Evolutionary conservation across 345 rosid genomes (phyloP).

Genomic region (Pseudoturritis turrita): DNA sequence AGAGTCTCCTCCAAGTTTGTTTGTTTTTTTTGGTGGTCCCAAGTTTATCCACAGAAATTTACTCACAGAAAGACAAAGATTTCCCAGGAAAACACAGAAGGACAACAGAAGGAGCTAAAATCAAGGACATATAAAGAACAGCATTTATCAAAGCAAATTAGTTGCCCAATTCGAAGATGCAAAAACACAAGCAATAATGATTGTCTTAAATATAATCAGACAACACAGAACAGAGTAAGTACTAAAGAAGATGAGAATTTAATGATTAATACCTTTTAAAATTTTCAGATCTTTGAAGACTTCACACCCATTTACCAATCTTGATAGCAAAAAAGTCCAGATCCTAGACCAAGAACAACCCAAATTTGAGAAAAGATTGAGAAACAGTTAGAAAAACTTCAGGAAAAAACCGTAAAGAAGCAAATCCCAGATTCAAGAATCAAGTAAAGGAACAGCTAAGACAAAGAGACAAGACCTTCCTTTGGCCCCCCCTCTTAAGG

Average conservation of each 20-base stretch:
- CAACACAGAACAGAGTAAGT: conserved; percentile 13
- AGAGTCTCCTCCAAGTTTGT: neutral
- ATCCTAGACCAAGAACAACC: conserved; percentile 39
- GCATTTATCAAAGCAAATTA: neutral
- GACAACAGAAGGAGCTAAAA: conserved; percentile 16
- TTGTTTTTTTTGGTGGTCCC: conserved; percentile 15
- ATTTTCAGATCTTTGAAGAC: conserved; percentile 46
- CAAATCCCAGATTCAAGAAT: conserved; percentile 31
- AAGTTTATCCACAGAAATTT: conserved; percentile 9
- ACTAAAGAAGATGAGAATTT: neutral
- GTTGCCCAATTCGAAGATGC: neutral
- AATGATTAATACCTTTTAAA: conserved; percentile 35
- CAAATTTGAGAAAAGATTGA: conserved; percentile 5
- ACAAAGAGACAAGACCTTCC: conserved; percentile 26
- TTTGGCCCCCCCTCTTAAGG: conserved; percentile 28
- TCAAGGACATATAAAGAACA: conserved; percentile 11
- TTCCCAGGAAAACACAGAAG: conserved; percentile 6
- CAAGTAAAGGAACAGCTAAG: conserved; percentile 29
- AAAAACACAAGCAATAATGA: conserved; percentile 13
- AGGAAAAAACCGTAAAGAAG: neutral
- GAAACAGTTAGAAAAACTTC: neutral
- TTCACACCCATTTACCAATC: conserved; percentile 16
- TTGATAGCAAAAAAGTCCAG: conserved; percentile 25
- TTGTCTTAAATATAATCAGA: neutral
- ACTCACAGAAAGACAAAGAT: neutral